Percentiles rank a stretch among this genome's conserved stretches.
These are phyloP conservation scores for Westerdykella sp. DNA, from an alignment of 2,329 filamentous ascomycete genomes.

Conservation along the genomic window DNA sequence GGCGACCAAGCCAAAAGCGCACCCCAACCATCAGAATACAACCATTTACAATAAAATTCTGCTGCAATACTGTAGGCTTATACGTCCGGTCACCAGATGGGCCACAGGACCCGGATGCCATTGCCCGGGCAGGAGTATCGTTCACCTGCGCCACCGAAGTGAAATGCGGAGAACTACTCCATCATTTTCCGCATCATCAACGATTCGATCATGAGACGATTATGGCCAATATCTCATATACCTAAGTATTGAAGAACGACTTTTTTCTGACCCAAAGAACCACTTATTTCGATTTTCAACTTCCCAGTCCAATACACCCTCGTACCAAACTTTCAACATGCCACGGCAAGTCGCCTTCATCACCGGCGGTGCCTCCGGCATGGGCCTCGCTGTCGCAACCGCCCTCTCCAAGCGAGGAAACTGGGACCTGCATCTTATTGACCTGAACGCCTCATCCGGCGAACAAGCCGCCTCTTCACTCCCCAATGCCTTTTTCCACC, in stretches of 20 bases:
- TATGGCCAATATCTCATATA: too few relatives aligned
- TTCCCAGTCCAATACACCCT: not conserved
- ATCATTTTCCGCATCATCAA: too few relatives aligned
- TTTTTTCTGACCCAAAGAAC: not conserved
- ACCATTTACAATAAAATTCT: too few relatives aligned
- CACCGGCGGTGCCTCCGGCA: constrained; percentile 64
- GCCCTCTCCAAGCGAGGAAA: constrained; percentile 32
- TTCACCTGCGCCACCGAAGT: too few relatives aligned
- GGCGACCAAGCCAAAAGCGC: too few relatives aligned
- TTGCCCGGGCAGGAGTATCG: too few relatives aligned
- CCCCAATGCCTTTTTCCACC: constrained; percentile 34
- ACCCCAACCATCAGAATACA: too few relatives aligned
- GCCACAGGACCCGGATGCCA: too few relatives aligned
- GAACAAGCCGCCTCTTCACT: constrained; percentile 21
- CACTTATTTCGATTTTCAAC: not conserved
- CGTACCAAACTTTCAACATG: constrained; percentile 6
- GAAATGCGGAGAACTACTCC: too few relatives aligned
- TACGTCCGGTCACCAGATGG: too few relatives aligned
- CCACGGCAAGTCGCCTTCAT: constrained; percentile 54
- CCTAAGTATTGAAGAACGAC: not conserved
- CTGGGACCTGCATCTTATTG: constrained; percentile 40
- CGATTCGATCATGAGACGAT: too few relatives aligned
- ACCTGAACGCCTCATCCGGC: constrained; percentile 35
- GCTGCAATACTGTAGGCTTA: too few relatives aligned
- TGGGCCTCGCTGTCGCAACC: constrained; percentile 41